Percentiles rank a stretch among this genome's conserved stretches.
Evolutionary conservation across 2,329 filamentous ascomycete species (phyloP).

Genomic region (Colletotrichum cuscutae): DNA sequence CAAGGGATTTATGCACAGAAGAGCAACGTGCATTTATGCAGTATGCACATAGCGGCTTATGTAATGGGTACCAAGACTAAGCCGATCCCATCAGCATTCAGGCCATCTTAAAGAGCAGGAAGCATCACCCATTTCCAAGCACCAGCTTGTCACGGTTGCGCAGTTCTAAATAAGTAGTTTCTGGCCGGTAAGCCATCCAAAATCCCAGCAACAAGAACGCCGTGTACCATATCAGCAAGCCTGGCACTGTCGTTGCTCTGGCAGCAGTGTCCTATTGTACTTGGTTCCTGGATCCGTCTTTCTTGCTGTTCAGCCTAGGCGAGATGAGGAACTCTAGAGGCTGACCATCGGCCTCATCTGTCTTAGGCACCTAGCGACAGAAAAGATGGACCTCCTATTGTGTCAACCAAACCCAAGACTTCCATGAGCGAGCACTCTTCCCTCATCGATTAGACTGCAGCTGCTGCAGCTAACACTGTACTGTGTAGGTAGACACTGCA

Average conservation of each 20-base stretch:
- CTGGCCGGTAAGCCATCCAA: neutral
- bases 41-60: neutral
- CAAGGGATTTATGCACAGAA: neutral
- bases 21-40: neutral
- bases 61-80: neutral
- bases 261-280: neutral
- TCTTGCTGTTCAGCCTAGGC: neutral
- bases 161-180: neutral
- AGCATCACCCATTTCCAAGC: neutral
- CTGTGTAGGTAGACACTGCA: neutral
- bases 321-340: neutral
- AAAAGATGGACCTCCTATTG: too few relatives aligned
- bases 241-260: slow-evolving; percentile 9
- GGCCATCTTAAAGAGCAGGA: neutral
- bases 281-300: neutral
- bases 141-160: too few relatives aligned
- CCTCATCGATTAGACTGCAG: neutral
- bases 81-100: neutral
- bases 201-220: neutral
- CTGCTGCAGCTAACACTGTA: neutral
- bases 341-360: neutral
- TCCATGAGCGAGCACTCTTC: too few relatives aligned
- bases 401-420: too few relatives aligned
- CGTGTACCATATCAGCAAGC: neutral
- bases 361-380: too few relatives aligned